Evolutionary conservation across 176 grass and related monocot genomes (phyloP).

Genomic region (Aegilops speltoides): DNA sequence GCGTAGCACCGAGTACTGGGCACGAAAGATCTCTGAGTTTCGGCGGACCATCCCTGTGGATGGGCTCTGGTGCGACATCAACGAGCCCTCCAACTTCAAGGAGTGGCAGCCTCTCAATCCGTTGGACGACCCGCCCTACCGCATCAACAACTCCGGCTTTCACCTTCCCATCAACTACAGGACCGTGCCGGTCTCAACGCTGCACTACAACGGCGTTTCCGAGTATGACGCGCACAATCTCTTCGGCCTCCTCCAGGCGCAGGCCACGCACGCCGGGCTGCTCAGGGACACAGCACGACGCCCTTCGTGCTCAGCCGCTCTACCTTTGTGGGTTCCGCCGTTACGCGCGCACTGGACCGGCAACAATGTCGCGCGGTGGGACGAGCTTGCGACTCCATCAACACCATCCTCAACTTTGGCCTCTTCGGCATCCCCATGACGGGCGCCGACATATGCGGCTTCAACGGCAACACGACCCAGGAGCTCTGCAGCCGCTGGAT

Average conservation of each 20-base stretch:
- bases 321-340: slow-evolving; percentile 78
- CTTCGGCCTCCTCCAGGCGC: slow-evolving; percentile 59
- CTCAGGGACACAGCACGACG: slow-evolving; percentile 54
- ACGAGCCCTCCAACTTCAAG: slow-evolving; percentile 80
- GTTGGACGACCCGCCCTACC: slow-evolving; percentile 77
- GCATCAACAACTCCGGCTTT: slow-evolving; percentile 70
- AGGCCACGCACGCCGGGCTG: slow-evolving; percentile 55
- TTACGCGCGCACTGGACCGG: slow-evolving; percentile 82
- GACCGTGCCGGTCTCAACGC: slow-evolving; percentile 61
- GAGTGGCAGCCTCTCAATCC: slow-evolving; percentile 35
- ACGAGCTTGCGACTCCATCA: slow-evolving; percentile 66
- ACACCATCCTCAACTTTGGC: slow-evolving; percentile 71
- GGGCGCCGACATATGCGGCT: slow-evolving; percentile 92
- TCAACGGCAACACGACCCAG: slow-evolving; percentile 58
- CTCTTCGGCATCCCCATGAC: slow-evolving; percentile 89
- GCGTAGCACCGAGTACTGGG: slow-evolving; percentile 40
- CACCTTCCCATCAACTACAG: slow-evolving; percentile 56
- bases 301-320: slow-evolving; percentile 75
- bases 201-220: slow-evolving; percentile 58
- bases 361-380: slow-evolving; percentile 62
- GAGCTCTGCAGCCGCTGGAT: slow-evolving; percentile 92
- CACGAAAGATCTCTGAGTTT: slow-evolving; percentile 59
- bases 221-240: slow-evolving; percentile 92
- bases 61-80: slow-evolving; percentile 94
- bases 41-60: slow-evolving; percentile 70